Conservation (phyloP, 352 stramenopile genomes). For the Pythium utonaiense region DNA sequence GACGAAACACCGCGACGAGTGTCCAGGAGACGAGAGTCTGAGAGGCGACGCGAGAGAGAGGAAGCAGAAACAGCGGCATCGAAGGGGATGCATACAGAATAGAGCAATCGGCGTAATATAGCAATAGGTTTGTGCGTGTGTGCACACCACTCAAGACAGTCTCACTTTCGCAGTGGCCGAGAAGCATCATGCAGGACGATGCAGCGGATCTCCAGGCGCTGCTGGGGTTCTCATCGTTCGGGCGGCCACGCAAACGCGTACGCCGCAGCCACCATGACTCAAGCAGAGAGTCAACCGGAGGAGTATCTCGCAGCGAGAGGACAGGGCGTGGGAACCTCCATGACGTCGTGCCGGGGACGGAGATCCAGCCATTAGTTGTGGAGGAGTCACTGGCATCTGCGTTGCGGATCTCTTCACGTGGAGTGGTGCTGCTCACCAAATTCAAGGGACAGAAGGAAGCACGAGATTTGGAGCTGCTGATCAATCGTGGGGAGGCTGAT, state of each 20-base stretch:
- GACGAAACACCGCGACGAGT: slow-evolving; percentile 19
- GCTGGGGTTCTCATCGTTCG: slow-evolving; percentile 71
- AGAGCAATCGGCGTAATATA: slow-evolving; percentile 29
- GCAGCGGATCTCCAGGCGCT: slow-evolving; percentile 26
- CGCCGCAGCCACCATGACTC: background rate
- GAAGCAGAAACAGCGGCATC: background rate
- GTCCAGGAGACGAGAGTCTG: slow-evolving; percentile 15
- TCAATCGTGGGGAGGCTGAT: background rate
- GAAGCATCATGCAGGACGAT: slow-evolving; percentile 24
- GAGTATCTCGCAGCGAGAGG: background rate
- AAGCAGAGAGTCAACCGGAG: background rate
- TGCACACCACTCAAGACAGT: no score
- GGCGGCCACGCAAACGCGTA: slow-evolving; percentile 21
- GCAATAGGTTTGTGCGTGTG: slow-evolving; percentile 17
- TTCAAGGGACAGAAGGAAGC: background rate
- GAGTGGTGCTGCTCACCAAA: slow-evolving; percentile 11
- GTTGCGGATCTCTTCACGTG: slow-evolving; percentile 4
- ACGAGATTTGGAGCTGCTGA: background rate
- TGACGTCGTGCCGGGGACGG: slow-evolving; percentile 19
- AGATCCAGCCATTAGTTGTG: background rate
- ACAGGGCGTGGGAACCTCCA: background rate
- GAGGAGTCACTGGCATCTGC: background rate
- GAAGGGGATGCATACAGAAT: slow-evolving; percentile 9
- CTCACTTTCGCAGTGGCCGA: background rate
- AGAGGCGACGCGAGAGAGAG: background rate